A percentile compares a stretch with the other conserved stretches of the same genome.
phyloP scores from a whole-genome alignment of 2,329 filamentous ascomycete genomes.

The Ascochyta pisi region DNA sequence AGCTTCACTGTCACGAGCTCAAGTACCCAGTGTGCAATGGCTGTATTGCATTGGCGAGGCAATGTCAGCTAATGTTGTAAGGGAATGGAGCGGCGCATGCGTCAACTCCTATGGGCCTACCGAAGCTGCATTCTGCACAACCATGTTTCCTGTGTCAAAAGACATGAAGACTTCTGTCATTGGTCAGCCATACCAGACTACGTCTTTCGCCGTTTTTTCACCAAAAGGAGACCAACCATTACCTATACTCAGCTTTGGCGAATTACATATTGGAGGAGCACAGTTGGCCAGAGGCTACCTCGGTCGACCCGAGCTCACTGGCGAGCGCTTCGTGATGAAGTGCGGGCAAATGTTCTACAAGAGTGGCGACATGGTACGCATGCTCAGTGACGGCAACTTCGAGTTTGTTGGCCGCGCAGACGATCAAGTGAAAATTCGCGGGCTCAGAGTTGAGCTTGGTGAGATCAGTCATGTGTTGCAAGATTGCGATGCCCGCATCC shows the following conservation, averaged over 20 bases:
- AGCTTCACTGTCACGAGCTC: conserved; percentile 37
- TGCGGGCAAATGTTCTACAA: conserved; percentile 47
- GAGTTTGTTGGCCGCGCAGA: conserved; percentile 50
- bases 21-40: conserved; percentile 50
- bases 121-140: conserved; percentile 56
- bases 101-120: conserved; percentile 55
- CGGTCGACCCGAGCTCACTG: conserved; percentile 42
- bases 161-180: conserved; percentile 48
- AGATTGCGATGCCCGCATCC: conserved; percentile 28
- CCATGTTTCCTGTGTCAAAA: conserved; percentile 46
- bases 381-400: conserved; percentile 48
- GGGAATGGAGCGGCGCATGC: conserved; percentile 49
- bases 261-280: conserved; percentile 56
- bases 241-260: conserved; percentile 51
- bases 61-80: conserved; percentile 49
- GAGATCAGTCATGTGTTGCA: conserved; percentile 47
- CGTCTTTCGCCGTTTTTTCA: conserved; percentile 49
- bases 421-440: conserved; percentile 52
- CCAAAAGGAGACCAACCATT: conserved; percentile 38
- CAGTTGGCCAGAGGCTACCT: conserved; percentile 57
- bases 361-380: conserved; percentile 49
- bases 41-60: conserved; percentile 55
- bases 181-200: conserved; percentile 51
- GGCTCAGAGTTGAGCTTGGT: conserved; percentile 48
- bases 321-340: conserved; percentile 38